phyloP scores from a whole-genome alignment of 495 filamentous ascomycete genomes.

The Lineolata rhizophorae region DNA sequence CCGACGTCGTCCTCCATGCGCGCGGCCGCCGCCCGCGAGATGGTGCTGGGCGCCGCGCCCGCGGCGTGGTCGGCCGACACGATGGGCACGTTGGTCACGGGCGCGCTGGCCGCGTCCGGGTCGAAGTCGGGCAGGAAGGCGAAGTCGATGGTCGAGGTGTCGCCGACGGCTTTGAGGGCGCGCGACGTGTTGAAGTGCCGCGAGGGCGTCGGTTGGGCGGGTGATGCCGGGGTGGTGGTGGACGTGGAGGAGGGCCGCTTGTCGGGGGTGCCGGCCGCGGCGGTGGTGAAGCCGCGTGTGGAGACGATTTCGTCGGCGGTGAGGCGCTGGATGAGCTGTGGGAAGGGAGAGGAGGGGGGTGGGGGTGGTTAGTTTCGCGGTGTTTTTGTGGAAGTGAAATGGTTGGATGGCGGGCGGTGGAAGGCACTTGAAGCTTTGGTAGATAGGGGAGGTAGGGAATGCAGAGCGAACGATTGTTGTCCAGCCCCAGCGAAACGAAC shows the following conservation, averaged over 20 bases:
- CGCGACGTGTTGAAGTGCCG: conserved; percentile 40
- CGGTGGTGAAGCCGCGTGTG: no score
- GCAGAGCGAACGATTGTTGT: no score
- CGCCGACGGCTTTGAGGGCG: conserved; percentile 28
- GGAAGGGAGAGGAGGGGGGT: no score
- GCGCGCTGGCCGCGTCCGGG: conserved; percentile 17
- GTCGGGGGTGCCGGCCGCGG: neutral
- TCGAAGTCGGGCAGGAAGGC: conserved; percentile 34
- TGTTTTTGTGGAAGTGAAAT: no score
- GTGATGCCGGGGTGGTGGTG: conserved; percentile 6
- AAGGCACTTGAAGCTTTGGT: no score
- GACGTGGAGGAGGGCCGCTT: neutral
- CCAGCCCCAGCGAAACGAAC: no score
- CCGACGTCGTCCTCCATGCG: neutral
- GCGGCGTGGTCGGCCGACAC: conserved; percentile 26
- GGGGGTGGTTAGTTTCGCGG: conserved; percentile 16
- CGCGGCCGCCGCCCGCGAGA: neutral
- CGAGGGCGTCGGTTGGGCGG: conserved; percentile 13
- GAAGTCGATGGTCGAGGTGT: conserved; percentile 41
- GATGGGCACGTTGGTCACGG: conserved; percentile 26
- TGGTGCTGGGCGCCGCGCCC: conserved; percentile 7
- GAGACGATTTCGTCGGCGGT: no score
- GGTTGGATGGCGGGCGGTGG: no score
- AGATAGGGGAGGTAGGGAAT: no score
- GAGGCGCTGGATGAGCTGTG: no score